Percentiles rank a stretch among this genome's conserved stretches.
Evolutionary conservation across 2,329 filamentous ascomycete genomes (phyloP).

Genomic region (Drechmeria coniospora): DNA sequence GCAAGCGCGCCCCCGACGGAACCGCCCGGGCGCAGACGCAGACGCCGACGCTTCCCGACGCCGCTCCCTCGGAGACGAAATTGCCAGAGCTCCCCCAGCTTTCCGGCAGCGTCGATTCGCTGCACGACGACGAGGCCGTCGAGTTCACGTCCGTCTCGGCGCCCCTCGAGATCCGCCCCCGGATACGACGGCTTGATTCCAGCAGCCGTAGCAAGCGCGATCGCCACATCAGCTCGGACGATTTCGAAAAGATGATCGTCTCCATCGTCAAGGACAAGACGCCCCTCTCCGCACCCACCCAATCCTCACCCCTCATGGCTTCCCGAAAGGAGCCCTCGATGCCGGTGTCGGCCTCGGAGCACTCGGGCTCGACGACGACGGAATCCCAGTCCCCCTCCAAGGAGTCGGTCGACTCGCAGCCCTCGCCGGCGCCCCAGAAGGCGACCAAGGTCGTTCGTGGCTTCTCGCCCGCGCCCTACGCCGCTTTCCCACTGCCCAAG

Average conservation of each 20-base stretch:
- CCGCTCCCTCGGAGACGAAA: conserved; percentile 28
- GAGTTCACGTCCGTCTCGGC: conserved; percentile 40
- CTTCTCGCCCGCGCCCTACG: conserved; percentile 64
- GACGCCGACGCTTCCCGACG: conserved; percentile 29
- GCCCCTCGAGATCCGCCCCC: conserved; percentile 48
- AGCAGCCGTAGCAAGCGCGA: conserved; percentile 61
- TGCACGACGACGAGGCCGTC: conserved; percentile 51
- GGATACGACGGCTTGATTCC: conserved; percentile 57
- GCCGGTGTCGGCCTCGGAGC: conserved; percentile 18
- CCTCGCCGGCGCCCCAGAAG: conserved; percentile 13
- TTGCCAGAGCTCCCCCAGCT: conserved; percentile 51
- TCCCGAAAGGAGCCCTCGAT: conserved; percentile 26
- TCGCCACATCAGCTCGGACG: conserved; percentile 82
- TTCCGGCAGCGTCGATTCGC: conserved; percentile 63
- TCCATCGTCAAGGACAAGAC: conserved; percentile 81
- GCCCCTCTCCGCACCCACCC: conserved; percentile 29
- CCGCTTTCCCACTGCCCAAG: conserved; percentile 30
- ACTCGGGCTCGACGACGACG: conserved; percentile 28
- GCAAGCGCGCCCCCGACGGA: conserved; percentile 28
- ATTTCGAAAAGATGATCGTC: conserved; percentile 85
- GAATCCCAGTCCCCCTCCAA: conserved; percentile 36
- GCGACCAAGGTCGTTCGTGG: conserved; percentile 60
- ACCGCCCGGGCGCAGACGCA: conserved; percentile 22
- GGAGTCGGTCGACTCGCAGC: conserved; percentile 20
- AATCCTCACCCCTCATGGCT: conserved; percentile 15